A percentile compares a stretch with the other conserved stretches of the same genome.
Conservation (phyloP, 2,329 filamentous ascomycete species). For the Trichoderma oligosporum region DNA sequence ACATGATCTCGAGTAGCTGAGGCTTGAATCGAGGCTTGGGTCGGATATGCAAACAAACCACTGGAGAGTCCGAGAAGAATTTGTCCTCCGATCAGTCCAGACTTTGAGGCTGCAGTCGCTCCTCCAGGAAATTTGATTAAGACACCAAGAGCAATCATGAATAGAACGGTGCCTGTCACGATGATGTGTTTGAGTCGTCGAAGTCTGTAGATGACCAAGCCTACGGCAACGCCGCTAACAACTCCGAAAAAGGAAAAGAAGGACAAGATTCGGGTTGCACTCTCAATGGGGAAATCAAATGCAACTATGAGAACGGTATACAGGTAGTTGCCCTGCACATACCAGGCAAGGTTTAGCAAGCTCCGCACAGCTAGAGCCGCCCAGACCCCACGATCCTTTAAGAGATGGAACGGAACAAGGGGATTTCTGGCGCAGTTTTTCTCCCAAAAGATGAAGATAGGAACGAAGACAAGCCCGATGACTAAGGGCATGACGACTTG, state of each 20-base stretch:
- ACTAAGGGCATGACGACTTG: constrained; percentile 50
- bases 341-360: constrained; percentile 51
- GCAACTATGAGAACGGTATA: constrained; percentile 57
- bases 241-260: constrained; percentile 54
- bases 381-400: constrained; percentile 60
- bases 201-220: constrained; percentile 49
- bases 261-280: constrained; percentile 53
- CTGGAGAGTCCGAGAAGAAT: constrained; percentile 56
- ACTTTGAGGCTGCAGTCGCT: constrained; percentile 36
- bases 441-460: constrained; percentile 54
- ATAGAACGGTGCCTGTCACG: constrained; percentile 52
- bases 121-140: constrained; percentile 55
- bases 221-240: constrained; percentile 50
- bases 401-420: constrained; percentile 54
- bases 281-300: constrained; percentile 53
- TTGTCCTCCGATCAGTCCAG: constrained; percentile 54
- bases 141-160: constrained; percentile 53
- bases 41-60: constrained; percentile 50
- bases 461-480: constrained; percentile 47
- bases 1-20: constrained; percentile 37
- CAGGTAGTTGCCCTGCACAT: constrained; percentile 56
- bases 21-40: constrained; percentile 40
- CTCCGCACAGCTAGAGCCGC: constrained; percentile 53
- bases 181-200: constrained; percentile 57
- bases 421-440: constrained; percentile 44